These are phyloP conservation scores for Fusarium nisikadoi DNA, from an alignment of 2,329 filamentous ascomycete species.

Conservation along the genomic window DNA sequence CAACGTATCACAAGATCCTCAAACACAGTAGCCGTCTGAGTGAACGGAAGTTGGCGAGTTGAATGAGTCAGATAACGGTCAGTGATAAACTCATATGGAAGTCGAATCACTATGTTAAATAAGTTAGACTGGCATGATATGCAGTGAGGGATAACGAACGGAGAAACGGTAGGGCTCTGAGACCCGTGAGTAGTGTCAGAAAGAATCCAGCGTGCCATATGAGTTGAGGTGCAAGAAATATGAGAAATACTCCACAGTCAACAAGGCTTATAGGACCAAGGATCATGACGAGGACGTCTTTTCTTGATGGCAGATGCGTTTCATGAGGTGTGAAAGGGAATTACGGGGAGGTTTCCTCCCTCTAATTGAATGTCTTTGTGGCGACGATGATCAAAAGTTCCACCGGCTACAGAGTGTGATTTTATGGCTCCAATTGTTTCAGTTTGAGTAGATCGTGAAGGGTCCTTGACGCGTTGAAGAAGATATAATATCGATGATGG, in stretches of 20 bases:
- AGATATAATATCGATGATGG: conserved; percentile 33
- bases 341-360: not conserved
- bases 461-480: conserved; percentile 33
- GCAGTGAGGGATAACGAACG: conserved; percentile 56
- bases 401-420: not conserved
- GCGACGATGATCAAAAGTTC: not conserved
- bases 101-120: conserved; percentile 41
- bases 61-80: conserved; percentile 47
- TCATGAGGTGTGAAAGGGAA: conserved; percentile 20
- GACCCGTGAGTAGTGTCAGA: conserved; percentile 64
- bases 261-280: conserved; percentile 78
- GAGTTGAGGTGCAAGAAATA: conserved; percentile 77
- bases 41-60: conserved; percentile 64
- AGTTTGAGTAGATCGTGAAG: not conserved
- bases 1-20: conserved; percentile 82
- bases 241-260: conserved; percentile 78
- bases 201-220: conserved; percentile 73
- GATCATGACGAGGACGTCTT: conserved; percentile 66
- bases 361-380: not conserved
- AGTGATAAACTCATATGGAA: conserved; percentile 47
- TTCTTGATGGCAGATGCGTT: not conserved
- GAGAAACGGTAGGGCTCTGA: conserved; percentile 76
- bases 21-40: conserved; percentile 76
- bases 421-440: conserved; percentile 5
- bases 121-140: conserved; percentile 11